Evolutionary conservation across 2,329 filamentous ascomycete species (phyloP), one percentile per base, ranked within the genome.

Genomic region (Trichoderma koningii): DNA sequence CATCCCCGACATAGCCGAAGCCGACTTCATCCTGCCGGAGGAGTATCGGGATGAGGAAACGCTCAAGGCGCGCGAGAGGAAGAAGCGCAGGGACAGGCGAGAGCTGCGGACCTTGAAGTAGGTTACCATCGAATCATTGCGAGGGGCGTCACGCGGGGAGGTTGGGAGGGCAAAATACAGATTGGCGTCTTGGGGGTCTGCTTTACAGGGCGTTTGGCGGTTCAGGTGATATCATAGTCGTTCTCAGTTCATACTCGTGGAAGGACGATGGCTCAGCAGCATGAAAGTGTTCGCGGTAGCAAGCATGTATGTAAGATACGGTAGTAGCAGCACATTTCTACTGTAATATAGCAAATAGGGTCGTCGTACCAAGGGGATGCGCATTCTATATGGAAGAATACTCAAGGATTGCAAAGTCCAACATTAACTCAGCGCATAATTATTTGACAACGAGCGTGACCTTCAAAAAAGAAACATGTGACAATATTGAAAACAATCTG

Each of bases 1-100:
- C 0, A 77, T 98, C 21, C 93, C 93, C 0, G 91, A 96, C 15
- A 80, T 89, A 65, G 75, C 80, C 5, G 85, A 91, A 73, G 74
- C 74, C 38, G 91, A 96, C 48, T 98, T 97, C 73, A 82, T 86
- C 65, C 79, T 97, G 59, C 91, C 93, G 0, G 80, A 84, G 7
- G 89, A 89, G 44, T 86, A 85, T 66, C 77, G 80, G 74, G 75
- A 89, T 75, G 79, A 82, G 68, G 83, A 85, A 70, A 81, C 78
- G 45, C 74, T 87, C 67, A 84, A 82, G 71, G 80, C 83, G 17
- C 85, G 85, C 66, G 89, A 86, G 41, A 79, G 89, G 67, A 86
- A 85, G 73, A 84, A 87, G 74, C 81, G 89, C 68, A 80, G 85
- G 70, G 80, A 87, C 60, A 85, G 83, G 75, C 77, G 87, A 65